Evolutionary conservation across 2,329 filamentous ascomycete genomes (phyloP).

Genomic region (Scytalidium sp.): DNA sequence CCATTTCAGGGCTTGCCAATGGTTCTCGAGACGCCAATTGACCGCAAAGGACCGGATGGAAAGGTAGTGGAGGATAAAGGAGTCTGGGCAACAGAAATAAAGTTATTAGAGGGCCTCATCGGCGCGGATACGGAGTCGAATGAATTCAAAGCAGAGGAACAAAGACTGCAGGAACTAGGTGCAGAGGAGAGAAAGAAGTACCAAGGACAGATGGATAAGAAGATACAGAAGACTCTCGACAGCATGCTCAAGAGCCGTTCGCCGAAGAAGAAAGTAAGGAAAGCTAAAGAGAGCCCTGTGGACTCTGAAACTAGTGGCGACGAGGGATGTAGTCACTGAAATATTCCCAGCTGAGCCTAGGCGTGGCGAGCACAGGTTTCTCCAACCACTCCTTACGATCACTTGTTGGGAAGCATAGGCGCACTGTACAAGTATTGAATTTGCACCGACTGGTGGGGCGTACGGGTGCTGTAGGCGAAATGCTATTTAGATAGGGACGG

Average conservation of each 20-base stretch:
- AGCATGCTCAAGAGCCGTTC: constrained; percentile 33
- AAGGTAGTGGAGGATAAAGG: constrained; percentile 72
- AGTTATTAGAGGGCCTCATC: constrained; percentile 83
- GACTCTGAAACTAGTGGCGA: constrained; percentile 18
- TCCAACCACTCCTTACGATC: neutral
- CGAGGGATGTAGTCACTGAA: constrained; percentile 23
- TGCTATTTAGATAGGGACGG: too few species aligned
- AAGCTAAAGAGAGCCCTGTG: constrained; percentile 13
- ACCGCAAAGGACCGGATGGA: constrained; percentile 62
- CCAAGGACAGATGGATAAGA: constrained; percentile 76
- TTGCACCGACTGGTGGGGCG: too few species aligned
- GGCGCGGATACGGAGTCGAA: constrained; percentile 76
- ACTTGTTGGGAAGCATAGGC: neutral
- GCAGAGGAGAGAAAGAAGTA: constrained; percentile 69
- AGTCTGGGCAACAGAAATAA: constrained; percentile 93
- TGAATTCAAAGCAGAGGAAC: constrained; percentile 67
- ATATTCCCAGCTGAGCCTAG: neutral
- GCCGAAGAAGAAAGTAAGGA: constrained; percentile 33
- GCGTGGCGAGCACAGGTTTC: neutral
- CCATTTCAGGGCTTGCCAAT: constrained; percentile 78
- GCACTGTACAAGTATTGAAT: too few species aligned
- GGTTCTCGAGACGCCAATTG: constrained; percentile 95
- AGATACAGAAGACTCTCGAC: constrained; percentile 45
- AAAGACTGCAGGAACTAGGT: constrained; percentile 65
- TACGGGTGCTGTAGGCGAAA: too few species aligned